Base-by-base conservation (phyloP, 805 yeast genomes). In the Starmerella riodocensis region DNA sequence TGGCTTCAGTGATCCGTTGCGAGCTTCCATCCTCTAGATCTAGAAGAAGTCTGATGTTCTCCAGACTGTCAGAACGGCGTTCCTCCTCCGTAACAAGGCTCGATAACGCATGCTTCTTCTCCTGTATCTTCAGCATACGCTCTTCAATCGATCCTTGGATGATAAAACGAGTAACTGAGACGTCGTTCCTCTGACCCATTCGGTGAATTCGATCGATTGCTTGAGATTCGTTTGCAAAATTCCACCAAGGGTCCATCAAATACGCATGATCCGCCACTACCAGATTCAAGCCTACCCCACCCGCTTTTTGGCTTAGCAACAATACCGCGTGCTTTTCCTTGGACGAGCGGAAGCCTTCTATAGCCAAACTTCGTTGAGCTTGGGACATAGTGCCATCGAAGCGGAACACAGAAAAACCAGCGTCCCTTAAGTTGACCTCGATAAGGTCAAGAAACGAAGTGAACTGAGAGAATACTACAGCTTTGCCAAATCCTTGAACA, bases 221-320 rank as follows among this genome's bases (percentile, higher is more conserved):
- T 57, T 84, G 95, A 36, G 81, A 83, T 52, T 84, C 94, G 39
- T 78, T 74, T 35, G 93, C 82, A 33, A 83, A 93, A 23, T 91
- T 81, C 96, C 96, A 86, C 91, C 94, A 86, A 0, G 96, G 95
- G 53, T 86, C 96, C 83, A 88, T 78, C 71, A 86, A 68, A 50
- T 76, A 84, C 2, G 93, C 96, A 26, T 72, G 68, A 0, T 82
- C 78, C 0, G 96, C 94, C 36, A 77, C 73, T 0, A 94, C 86
- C 44, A 86, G 62, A 53, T 86, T 86, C 46, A 86, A 64, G 0
- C 96, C 96, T 11, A 85, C 94, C 6, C 96, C 96, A 19, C 96
- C 96, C 0, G 95, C 93, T 57, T 84, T 86, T 46, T 85, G 61
- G 6, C 93, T 79, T 16, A 86, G 56, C 18, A 86, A 61, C 9